Conservation (phyloP, 345 rosid species). For the Populus nigra region DNA sequence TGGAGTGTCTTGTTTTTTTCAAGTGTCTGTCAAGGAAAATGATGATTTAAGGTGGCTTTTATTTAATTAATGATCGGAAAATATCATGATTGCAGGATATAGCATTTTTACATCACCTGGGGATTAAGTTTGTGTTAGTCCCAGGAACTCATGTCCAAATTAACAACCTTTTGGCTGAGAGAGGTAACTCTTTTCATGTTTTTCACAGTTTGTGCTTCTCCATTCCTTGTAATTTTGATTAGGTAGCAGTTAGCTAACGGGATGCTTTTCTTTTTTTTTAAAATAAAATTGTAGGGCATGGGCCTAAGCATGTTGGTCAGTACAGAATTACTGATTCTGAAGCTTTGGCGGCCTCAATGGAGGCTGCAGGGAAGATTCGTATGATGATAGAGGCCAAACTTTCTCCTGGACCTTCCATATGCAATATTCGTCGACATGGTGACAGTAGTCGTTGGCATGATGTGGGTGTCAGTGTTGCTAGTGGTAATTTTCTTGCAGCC, state of each 20-base stretch:
- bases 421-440: constrained; percentile 81
- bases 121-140: constrained; percentile 75
- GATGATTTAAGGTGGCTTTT: not conserved
- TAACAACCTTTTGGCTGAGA: constrained; percentile 73
- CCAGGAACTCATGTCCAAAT: constrained; percentile 90
- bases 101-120: constrained; percentile 86
- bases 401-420: constrained; percentile 93
- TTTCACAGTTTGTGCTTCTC: not conserved
- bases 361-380: constrained; percentile 91
- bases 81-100: constrained; percentile 60
- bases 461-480: constrained; percentile 89
- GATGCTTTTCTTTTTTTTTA: not conserved
- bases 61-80: not conserved
- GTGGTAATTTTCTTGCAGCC: constrained; percentile 97
- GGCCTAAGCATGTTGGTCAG: constrained; percentile 63
- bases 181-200: constrained; percentile 41
- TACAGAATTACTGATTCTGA: constrained; percentile 82
- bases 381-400: constrained; percentile 90
- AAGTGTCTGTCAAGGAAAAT: not conserved
- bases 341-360: constrained; percentile 83
- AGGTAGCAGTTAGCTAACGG: constrained; percentile 6
- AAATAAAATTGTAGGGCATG: constrained; percentile 46
- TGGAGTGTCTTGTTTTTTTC: not conserved
- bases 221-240: not conserved
- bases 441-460: constrained; percentile 86